phyloP scores from a whole-genome alignment of 352 stramenopile genomes.

The Elongisporangium undulatum region DNA sequence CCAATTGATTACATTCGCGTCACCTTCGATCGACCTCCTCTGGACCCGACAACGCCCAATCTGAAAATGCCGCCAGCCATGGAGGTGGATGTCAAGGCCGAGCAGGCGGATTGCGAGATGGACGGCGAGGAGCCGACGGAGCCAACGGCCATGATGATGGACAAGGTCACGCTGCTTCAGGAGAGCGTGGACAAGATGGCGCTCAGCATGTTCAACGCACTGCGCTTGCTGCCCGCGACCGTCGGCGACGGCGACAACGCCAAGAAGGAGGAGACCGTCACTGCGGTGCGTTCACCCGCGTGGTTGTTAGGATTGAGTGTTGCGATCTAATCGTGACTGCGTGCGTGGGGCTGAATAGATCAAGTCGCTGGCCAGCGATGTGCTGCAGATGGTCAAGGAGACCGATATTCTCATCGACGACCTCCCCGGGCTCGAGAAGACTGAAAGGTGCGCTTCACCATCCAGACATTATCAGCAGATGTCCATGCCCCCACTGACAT shows the following conservation, averaged over 20 bases:
- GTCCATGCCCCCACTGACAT: background rate
- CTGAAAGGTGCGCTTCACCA: constrained; percentile 38
- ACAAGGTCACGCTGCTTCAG: constrained; percentile 83
- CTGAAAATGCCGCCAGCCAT: constrained; percentile 1
- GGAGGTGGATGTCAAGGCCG: constrained; percentile 6
- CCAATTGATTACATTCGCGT: too few species aligned
- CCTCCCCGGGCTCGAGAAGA: constrained; percentile 77
- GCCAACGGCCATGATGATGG: constrained; percentile 20
- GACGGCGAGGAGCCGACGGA: constrained; percentile 18
- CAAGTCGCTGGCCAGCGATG: constrained; percentile 66
- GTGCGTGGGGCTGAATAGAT: constrained; percentile 29
- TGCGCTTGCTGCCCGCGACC: constrained; percentile 65
- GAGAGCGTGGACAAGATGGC: constrained; percentile 84
- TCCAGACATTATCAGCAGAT: background rate
- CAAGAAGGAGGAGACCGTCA: constrained; percentile 46
- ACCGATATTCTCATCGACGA: constrained; percentile 78
- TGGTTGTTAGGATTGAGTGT: background rate
- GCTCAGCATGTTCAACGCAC: constrained; percentile 86
- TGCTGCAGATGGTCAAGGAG: constrained; percentile 75
- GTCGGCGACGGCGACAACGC: constrained; percentile 35
- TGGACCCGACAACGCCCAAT: background rate
- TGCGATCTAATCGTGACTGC: background rate
- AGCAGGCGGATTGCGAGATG: constrained; percentile 14
- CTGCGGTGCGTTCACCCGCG: constrained; percentile 22
- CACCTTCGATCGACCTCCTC: too few species aligned